Conservation (phyloP, 2,329 filamentous ascomycete species). For the Trichophyton schoenleinii region DNA sequence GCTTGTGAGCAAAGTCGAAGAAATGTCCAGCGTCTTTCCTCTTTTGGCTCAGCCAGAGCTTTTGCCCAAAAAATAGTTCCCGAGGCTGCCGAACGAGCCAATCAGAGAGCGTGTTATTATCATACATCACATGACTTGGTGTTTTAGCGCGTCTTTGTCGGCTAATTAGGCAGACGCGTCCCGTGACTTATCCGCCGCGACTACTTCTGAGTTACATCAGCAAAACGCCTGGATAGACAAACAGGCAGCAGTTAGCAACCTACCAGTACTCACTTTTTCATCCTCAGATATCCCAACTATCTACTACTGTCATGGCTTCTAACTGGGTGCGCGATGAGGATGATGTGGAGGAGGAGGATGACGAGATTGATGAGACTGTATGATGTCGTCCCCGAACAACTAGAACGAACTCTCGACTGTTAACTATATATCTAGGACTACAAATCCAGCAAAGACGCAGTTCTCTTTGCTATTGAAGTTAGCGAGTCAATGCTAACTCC, state of each 20-base stretch:
- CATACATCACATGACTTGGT: constrained; percentile 5
- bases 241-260: background rate
- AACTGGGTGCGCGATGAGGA: constrained; percentile 28
- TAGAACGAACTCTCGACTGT: background rate
- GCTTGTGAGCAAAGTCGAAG: background rate
- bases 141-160: constrained; percentile 6
- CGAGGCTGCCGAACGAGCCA: background rate
- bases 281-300: background rate
- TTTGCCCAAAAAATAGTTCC: background rate
- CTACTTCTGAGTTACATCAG: background rate
- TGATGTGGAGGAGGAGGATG: constrained; percentile 29
- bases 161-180: constrained; percentile 4
- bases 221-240: background rate
- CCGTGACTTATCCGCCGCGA: background rate
- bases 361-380: constrained; percentile 36
- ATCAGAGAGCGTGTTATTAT: background rate
- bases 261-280: background rate
- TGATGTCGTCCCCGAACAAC: constrained; percentile 1
- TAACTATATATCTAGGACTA: constrained; percentile 49
- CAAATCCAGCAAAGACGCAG: constrained; percentile 88
- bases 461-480: constrained; percentile 90
- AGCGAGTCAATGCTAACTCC: constrained; percentile 71
- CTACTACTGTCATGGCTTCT: background rate
- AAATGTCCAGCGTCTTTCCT: background rate
- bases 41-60: background rate